A percentile compares a stretch with the other conserved stretches of the same genome.
Evolutionary conservation across 202 grass and related monocot genomes (phyloP).

Genomic region (Carex arenaria): DNA sequence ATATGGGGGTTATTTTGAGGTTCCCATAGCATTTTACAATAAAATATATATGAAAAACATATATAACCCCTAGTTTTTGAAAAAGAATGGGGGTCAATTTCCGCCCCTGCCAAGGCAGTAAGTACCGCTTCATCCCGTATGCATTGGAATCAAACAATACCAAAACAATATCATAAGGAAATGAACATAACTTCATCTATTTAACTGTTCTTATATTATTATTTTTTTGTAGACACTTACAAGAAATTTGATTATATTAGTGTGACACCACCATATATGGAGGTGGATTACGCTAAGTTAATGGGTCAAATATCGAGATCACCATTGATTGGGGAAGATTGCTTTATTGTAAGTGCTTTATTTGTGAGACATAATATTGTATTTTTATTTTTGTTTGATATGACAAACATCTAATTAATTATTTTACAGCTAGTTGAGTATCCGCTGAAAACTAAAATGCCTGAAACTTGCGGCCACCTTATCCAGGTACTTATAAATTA

Average conservation of each 20-base stretch:
- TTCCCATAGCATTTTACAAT: too few relatives aligned
- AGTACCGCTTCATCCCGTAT: neutral
- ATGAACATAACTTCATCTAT: neutral
- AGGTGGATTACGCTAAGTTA: conserved; percentile 77
- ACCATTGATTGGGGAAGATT: conserved; percentile 88
- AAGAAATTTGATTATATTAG: conserved; percentile 91
- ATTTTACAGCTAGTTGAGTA: conserved; percentile 76
- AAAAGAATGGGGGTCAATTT: too few relatives aligned
- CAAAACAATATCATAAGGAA: neutral
- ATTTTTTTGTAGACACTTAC: conserved; percentile 40
- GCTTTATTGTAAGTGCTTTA: conserved; percentile 74
- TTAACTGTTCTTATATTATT: neutral
- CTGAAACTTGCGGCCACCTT: conserved; percentile 71
- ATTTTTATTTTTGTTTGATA: conserved; percentile 23
- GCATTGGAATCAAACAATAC: neutral
- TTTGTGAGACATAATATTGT: conserved; percentile 1
- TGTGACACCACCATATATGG: conserved; percentile 83
- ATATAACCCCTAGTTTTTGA: too few relatives aligned
- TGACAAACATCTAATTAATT: conserved; percentile 19
- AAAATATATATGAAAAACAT: too few relatives aligned
- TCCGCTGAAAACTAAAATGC: conserved; percentile 72
- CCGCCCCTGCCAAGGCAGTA: neutral
- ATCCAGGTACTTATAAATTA: conserved; percentile 43
- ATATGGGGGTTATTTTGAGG: too few relatives aligned
- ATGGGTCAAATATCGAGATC: conserved; percentile 71